Evolutionary conservation across 75 land plant genomes (phyloP), one percentile per base, ranked within the genome.

Genomic region (Sequoiadendron giganteum): DNA sequence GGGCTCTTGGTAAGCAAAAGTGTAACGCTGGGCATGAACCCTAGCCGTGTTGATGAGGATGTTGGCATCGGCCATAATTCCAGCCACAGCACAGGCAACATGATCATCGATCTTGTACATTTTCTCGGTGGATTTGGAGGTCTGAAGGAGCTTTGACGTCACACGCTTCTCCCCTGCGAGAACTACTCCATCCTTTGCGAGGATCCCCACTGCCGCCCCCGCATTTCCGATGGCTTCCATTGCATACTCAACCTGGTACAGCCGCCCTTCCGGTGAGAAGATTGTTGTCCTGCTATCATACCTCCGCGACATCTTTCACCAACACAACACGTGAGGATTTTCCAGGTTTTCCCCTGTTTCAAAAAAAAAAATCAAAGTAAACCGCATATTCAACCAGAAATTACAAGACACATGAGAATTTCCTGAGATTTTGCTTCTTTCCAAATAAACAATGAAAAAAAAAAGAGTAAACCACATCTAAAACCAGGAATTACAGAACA

Each of bases 81-180:
- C 96, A 36, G 96, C 96, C 8, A 95, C 96, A 30, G 96, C 96
- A 72, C 95, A 94, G n/a, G 96, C 96, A 1, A 95, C 91, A 56
- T 95, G 97, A 85, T 93, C 96, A 76, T 95, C 97, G 86, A 95
- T 91, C 93, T 95, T 95, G 93, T 95, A 95, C 97, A 95, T 95
- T 86, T 95, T 95, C 92, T 95, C 97, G 30, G 95, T 95, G 83
- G 97, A 93, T 21, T 92, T 92, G 34, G 94, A 91, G 39, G 96
- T 88, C 43, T 95, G 96, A n/a, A 95, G 96, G 58, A 95, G 95
- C 89, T 95, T 95, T 70, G 97, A 95, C 39, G 96, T 95, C 13
- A 95, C 95, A 54, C 95, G 91, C 92, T 95, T 95, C 90, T 95
- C 96, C 83, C 96, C 96, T 28, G 95, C 93, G 77, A 95, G 88